phyloP scores from a whole-genome alignment of 108 stramenopile species.

The Cyclotella atomus region DNA sequence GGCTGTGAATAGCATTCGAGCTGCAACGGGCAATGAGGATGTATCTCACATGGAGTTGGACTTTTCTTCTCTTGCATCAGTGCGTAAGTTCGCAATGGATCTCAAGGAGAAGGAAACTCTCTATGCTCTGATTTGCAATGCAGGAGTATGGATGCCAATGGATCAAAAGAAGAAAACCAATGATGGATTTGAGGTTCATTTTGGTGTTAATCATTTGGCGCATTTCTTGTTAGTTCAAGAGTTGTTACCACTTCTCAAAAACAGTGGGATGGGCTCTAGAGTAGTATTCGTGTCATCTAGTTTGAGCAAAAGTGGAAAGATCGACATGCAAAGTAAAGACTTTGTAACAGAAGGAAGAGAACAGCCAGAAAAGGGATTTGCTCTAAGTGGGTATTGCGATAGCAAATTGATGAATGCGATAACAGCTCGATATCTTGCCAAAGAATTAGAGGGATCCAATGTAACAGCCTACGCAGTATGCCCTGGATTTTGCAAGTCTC shows the following conservation, averaged over 20 bases:
- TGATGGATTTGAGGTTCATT: conserved; percentile 51
- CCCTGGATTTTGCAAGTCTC: conserved; percentile 48
- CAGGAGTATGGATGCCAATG: conserved; percentile 52
- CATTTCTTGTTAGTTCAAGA: conserved; percentile 28
- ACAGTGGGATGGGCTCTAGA: conserved; percentile 26
- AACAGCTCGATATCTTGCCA: conserved; percentile 40
- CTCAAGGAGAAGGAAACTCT: not conserved
- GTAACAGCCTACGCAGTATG: conserved; percentile 46
- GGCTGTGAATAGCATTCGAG: conserved; percentile 24
- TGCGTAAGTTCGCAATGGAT: conserved; percentile 26
- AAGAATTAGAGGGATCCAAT: conserved; percentile 24
- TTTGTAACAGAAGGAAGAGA: conserved; percentile 38
- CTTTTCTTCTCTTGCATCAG: conserved; percentile 43
- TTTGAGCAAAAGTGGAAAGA: conserved; percentile 35
- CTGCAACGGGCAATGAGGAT: conserved; percentile 19
- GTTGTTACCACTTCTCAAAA: conserved; percentile 7
- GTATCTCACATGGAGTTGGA: conserved; percentile 39
- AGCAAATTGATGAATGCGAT: conserved; percentile 55
- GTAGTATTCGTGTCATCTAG: conserved; percentile 42
- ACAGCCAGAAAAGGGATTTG: conserved; percentile 11
- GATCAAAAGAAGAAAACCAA: conserved; percentile 25
- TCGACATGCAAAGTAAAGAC: conserved; percentile 37
- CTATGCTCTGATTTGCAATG: conserved; percentile 43
- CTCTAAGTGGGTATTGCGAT: conserved; percentile 54
- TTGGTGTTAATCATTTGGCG: conserved; percentile 49